Base-by-base conservation (phyloP, 305 asterid species). In the Fraxinus greggii region DNA sequence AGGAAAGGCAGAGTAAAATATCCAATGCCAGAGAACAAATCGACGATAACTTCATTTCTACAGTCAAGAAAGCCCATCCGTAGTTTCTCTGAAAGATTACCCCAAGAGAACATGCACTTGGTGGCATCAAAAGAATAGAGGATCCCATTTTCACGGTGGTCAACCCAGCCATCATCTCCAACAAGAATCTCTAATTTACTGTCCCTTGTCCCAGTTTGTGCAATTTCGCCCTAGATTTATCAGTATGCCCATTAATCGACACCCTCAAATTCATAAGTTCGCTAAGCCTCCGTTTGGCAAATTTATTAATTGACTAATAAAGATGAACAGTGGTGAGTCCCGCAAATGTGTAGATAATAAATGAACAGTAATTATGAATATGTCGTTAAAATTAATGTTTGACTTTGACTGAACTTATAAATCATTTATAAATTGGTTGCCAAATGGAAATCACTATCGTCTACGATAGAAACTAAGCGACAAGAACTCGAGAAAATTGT, bases 101-200 rank as follows among this genome's bases (percentile, higher is more conserved):
- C 99, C 99, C 99, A 97, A 28, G 98, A 97, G 88, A 97, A 97
- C 98, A 97, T 95, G 90, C 98, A 97, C 88, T 93, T 95, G 33
- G 98, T 89, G 73, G 97, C 90, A 89, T 97, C 98, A 85, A 90
- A 90, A 77, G 97, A 91, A 85, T 89, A 93, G 51, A 89, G 86
- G 79, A 91, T 88, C 72, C 93, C 93, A 85, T 89, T 92, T 88
- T 91, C 94, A 83, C 93, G 88, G 86, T 89, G 97, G 75, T 86
- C 81, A 83, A 92, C 92, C 97, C 95, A 94, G 15, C 97, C 95
- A 82, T 83, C 80, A 81, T 90, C 92, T 82, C 99, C 99, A 80
- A 91, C 95, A 84, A 97, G 94, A 79, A 94, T 94, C 95, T 97
- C 97, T 89, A 97, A 86, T 80, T 86, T 92, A 88, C 99, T 94